Conservation (phyloP, 2,329 filamentous ascomycete species). For the Alternaria sp. region DNA sequence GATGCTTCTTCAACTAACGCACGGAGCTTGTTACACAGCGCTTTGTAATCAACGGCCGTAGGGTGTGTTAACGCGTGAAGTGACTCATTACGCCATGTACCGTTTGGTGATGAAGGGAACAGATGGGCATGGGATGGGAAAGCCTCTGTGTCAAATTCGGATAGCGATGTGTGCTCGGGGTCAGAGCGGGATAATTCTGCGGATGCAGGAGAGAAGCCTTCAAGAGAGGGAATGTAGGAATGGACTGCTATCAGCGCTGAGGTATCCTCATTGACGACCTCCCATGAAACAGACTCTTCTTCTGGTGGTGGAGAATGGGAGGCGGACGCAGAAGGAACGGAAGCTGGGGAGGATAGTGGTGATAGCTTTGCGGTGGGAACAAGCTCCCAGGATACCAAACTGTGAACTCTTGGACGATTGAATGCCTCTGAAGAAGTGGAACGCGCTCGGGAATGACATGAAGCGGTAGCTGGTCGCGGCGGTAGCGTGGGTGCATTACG, state of each 20-base stretch:
- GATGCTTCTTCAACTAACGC: conserved; percentile 8
- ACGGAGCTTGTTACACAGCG: background rate
- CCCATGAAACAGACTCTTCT: background rate
- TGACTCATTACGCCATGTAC: conserved; percentile 11
- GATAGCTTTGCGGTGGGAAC: background rate
- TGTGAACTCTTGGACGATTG: background rate
- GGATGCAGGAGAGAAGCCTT: background rate
- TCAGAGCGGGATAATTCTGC: background rate
- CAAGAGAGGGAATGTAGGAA: background rate
- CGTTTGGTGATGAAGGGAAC: conserved; percentile 21
- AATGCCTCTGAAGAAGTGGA: background rate
- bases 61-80: conserved; percentile 1
- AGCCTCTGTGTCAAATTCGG: conserved; percentile 12
- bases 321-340: no score
- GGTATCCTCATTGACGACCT: no score
- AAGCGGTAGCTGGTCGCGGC: background rate
- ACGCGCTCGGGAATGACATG: background rate
- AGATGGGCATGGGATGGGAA: conserved; percentile 18
- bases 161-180: background rate
- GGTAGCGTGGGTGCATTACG: background rate
- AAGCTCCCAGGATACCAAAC: background rate
- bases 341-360: background rate
- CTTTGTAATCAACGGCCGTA: conserved; percentile 1
- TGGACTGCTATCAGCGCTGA: background rate
- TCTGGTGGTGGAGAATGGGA: background rate